Conservation (phyloP, 176 grass and related monocot genomes). For the Coix lacrymajobi region DNA sequence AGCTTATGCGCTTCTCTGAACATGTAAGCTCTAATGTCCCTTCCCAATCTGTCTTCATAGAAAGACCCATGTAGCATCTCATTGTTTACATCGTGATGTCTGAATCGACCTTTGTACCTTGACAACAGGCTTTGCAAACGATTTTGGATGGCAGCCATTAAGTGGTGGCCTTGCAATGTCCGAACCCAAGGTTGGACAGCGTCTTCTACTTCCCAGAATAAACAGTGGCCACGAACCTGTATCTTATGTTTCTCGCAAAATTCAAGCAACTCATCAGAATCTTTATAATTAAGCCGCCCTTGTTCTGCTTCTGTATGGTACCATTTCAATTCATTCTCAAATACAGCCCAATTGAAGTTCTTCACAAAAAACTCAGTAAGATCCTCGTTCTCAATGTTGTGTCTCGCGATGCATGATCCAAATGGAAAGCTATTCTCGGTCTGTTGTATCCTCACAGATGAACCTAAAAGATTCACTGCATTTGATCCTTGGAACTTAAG, state of each 20-base stretch:
- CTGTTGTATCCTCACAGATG: constrained; percentile 70
- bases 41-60: constrained; percentile 84
- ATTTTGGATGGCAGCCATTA: constrained; percentile 69
- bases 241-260: constrained; percentile 85
- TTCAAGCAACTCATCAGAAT: constrained; percentile 85
- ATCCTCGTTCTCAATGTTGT: constrained; percentile 92
- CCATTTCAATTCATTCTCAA: constrained; percentile 98
- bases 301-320: constrained; percentile 82
- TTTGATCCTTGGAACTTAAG: constrained; percentile 66
- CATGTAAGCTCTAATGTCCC: constrained; percentile 92
- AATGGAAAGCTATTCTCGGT: constrained; percentile 79
- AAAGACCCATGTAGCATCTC: constrained; percentile 99
- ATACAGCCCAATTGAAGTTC: constrained; percentile 98
- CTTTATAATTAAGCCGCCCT: constrained; percentile 77
- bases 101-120: constrained; percentile 85
- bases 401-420: constrained; percentile 81
- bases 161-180: constrained; percentile 63
- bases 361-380: constrained; percentile 86
- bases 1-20: constrained; percentile 83
- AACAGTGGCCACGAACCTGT: constrained; percentile 81
- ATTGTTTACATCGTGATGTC: constrained; percentile 96
- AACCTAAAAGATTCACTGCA: constrained; percentile 42
- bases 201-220: constrained; percentile 96
- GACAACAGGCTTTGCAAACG: constrained; percentile 53
- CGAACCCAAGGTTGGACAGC: constrained; percentile 73